Base-by-base conservation (phyloP, 2,329 filamentous ascomycete genomes). In the Cercospora janseana region DNA sequence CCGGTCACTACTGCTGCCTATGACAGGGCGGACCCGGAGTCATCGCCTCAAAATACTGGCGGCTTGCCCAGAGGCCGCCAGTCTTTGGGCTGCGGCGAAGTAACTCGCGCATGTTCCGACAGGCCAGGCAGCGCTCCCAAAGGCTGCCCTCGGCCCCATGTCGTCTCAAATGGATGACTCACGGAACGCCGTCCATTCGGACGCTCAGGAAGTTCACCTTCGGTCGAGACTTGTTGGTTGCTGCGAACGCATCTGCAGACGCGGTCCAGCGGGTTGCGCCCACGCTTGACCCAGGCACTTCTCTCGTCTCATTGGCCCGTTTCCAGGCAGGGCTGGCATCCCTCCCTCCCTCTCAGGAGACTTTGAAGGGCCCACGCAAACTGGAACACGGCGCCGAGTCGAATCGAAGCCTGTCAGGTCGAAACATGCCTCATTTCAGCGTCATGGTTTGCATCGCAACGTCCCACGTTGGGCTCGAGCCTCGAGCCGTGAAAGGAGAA, bases 391-490 rank as follows among this genome's bases (percentile, higher is more conserved):
- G 34, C 34, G 21, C 16, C 35, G 35, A 24, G 35, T 37, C 43
- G 29, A 46, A 23, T 46, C 29, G 31, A 24, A 16, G 24, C 31
- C 45, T 37, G 35, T 35, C 45, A 28, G 23, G 29, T 37, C 45
- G 45, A 48, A 48, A 48, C 45, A 48, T 40, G 21, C 26, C 28
- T 47, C 45, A 41, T 47, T 40, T 47, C 32, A 35, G 16, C 45
- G 35, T 37, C 32, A 40, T 47, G 45, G 32, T 13, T 20, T 27
- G 31, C 34, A n/a, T 24, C 26, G 31, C 34, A 35, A 26, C 35
- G 40, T 47, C 45, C 45, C 45, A 47, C 45, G 26, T 48, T 41
- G 45, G 45, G 45, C 45, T 48, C 45, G 45, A 38, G 45, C 41
- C 45, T 48, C 45, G 45, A 38, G 45, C 41, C 34, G 45, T 26